Evolutionary conservation across 2,329 filamentous ascomycete genomes (phyloP).

Genomic region (Xylariaceae sp.): DNA sequence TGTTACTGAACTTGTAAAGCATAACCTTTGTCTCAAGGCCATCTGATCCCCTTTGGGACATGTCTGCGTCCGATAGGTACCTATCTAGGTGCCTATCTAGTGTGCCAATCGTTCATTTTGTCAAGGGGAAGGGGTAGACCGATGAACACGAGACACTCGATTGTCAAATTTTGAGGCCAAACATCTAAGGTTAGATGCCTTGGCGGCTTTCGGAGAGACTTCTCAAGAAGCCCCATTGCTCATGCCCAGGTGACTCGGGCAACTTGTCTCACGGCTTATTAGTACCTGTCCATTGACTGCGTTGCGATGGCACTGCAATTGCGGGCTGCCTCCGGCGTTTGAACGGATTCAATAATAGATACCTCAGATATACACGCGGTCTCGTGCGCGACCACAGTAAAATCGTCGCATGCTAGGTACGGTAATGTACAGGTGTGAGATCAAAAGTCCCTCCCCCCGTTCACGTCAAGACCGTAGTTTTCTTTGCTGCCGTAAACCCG

Average conservation of each 20-base stretch:
- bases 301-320: neutral
- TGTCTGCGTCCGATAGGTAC: too few relatives aligned
- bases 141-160: too few relatives aligned
- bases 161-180: too few relatives aligned
- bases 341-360: conserved; percentile 12
- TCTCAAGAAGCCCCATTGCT: too few relatives aligned
- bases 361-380: neutral
- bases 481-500: conserved; percentile 30
- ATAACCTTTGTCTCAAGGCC: too few relatives aligned
- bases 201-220: too few relatives aligned
- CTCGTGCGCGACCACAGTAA: neutral
- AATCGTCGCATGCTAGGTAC: neutral
- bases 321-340: neutral
- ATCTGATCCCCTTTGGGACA: too few relatives aligned
- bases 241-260: neutral
- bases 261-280: neutral
- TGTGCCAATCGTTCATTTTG: too few relatives aligned
- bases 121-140: too few relatives aligned
- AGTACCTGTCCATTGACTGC: neutral
- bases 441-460: neutral
- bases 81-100: too few relatives aligned
- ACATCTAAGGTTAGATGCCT: too few relatives aligned
- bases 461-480: conserved; percentile 35
- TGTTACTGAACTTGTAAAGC: too few relatives aligned
- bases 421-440: conserved; percentile 3